Percentiles rank a stretch among this genome's conserved stretches.
Evolutionary conservation across 768 basidiomycete genomes (phyloP).

Genomic region (Leccinum ochraceum): DNA sequence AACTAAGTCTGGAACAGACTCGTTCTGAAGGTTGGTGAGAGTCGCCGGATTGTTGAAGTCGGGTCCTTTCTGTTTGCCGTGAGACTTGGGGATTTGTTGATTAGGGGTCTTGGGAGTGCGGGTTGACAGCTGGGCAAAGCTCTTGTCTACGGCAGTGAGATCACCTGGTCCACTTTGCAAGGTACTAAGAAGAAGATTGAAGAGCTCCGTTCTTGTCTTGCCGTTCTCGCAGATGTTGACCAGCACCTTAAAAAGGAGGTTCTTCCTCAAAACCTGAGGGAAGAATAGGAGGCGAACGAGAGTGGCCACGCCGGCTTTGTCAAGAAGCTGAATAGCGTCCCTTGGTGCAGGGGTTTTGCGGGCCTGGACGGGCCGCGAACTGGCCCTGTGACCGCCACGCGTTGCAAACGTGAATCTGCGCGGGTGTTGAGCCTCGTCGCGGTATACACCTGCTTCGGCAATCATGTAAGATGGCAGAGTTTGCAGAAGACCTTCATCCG

Average conservation of each 20-base stretch:
- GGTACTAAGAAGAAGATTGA: slow-evolving; percentile 92
- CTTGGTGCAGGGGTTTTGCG: slow-evolving; percentile 62
- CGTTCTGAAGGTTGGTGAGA: slow-evolving; percentile 58
- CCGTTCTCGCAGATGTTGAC: slow-evolving; percentile 95
- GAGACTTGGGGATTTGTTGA: slow-evolving; percentile 43
- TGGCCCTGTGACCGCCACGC: slow-evolving; percentile 29
- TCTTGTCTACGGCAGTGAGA: slow-evolving; percentile 87
- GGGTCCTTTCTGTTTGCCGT: slow-evolving; percentile 69
- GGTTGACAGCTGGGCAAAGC: slow-evolving; percentile 89
- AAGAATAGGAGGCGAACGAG: slow-evolving; percentile 94
- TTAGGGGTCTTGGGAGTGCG: slow-evolving; percentile 55
- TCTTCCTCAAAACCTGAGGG: slow-evolving; percentile 88
- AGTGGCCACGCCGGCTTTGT: slow-evolving; percentile 84
- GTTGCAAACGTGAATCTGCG: slow-evolving; percentile 35
- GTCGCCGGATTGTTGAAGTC: slow-evolving; percentile 54
- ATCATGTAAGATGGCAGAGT: slow-evolving; percentile 83
- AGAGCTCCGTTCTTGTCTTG: slow-evolving; percentile 86
- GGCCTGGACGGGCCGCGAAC: slow-evolving; percentile 31
- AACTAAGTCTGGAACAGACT: slow-evolving; percentile 88
- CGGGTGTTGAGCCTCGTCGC: slow-evolving; percentile 50
- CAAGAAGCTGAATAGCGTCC: slow-evolving; percentile 91
- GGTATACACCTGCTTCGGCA: slow-evolving; percentile 75
- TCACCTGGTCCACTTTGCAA: slow-evolving; percentile 96
- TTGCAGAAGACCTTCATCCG: slow-evolving; percentile 82
- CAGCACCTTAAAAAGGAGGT: slow-evolving; percentile 82